phyloP scores from a whole-genome alignment of 495 filamentous ascomycete genomes.

The Talaromyces liani region DNA sequence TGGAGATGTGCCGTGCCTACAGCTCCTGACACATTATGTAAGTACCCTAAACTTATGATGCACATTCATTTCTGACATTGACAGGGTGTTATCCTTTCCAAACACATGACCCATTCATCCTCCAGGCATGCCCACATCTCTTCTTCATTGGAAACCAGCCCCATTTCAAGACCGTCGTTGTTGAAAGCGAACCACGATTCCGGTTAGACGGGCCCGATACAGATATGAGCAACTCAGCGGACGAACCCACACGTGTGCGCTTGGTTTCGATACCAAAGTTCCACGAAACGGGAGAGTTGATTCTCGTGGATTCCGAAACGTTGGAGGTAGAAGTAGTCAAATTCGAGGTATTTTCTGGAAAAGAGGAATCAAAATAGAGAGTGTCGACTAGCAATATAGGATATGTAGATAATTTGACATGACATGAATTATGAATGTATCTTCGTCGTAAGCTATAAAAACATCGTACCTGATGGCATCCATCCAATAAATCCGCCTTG shows the following conservation, averaged over 20 bases:
- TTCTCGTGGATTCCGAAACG: slow-evolving; percentile 80
- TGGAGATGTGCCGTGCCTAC: slow-evolving; percentile 93
- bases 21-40: slow-evolving; percentile 93
- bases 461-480: background rate
- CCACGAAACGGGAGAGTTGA: slow-evolving; percentile 68
- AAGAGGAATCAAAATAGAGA: slow-evolving; percentile 34
- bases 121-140: slow-evolving; percentile 77
- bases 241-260: slow-evolving; percentile 55
- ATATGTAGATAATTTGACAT: background rate
- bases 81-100: slow-evolving; percentile 94
- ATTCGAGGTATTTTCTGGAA: slow-evolving; percentile 48
- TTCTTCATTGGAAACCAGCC: slow-evolving; percentile 89
- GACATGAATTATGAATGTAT: background rate
- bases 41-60: slow-evolving; percentile 21
- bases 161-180: slow-evolving; percentile 66
- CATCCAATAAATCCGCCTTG: background rate
- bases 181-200: slow-evolving; percentile 42
- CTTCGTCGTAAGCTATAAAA: no score
- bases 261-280: slow-evolving; percentile 78
- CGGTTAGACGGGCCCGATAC: slow-evolving; percentile 29
- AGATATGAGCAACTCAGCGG: slow-evolving; percentile 32
- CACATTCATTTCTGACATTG: background rate
- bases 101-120: slow-evolving; percentile 79
- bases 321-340: slow-evolving; percentile 65
- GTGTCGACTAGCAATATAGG: background rate